A percentile compares a stretch with the other conserved stretches of the same genome.
phyloP scores from a whole-genome alignment of 2,329 filamentous ascomycete genomes.

The Fusarium buharicum region DNA sequence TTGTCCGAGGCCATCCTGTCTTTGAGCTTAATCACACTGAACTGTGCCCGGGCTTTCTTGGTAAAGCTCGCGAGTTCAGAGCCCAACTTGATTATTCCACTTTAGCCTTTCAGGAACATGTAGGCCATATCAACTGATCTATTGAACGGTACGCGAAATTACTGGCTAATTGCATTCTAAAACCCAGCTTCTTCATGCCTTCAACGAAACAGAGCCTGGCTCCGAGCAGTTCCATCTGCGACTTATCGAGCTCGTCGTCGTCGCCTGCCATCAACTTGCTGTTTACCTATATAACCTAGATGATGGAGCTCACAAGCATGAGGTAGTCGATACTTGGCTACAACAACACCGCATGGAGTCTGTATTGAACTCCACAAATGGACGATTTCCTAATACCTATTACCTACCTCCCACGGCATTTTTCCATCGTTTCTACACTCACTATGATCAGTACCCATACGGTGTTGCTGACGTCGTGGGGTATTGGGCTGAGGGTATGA shows the following conservation, averaged over 20 bases:
- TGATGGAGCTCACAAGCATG: slow-evolving; percentile 2
- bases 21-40: background rate
- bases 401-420: slow-evolving; percentile 8
- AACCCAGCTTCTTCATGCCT: slow-evolving; percentile 1
- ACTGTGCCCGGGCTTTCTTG: slow-evolving; percentile 7
- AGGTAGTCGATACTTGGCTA: background rate
- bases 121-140: background rate
- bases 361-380: background rate
- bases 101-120: background rate
- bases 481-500: slow-evolving; percentile 30
- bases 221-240: slow-evolving; percentile 3
- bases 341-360: background rate
- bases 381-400: background rate
- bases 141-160: background rate
- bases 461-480: slow-evolving; percentile 12
- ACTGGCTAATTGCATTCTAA: background rate
- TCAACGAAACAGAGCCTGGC: accelerated
- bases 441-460: slow-evolving; percentile 6
- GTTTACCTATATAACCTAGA: background rate
- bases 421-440: background rate
- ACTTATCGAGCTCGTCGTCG: slow-evolving; percentile 13
- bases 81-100: background rate
- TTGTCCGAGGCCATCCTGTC: background rate
- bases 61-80: background rate
- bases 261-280: slow-evolving; percentile 9